These are phyloP conservation scores for Penicillium sp. DNA, from an alignment of 2,329 filamentous ascomycete species.

Conservation along the genomic window DNA sequence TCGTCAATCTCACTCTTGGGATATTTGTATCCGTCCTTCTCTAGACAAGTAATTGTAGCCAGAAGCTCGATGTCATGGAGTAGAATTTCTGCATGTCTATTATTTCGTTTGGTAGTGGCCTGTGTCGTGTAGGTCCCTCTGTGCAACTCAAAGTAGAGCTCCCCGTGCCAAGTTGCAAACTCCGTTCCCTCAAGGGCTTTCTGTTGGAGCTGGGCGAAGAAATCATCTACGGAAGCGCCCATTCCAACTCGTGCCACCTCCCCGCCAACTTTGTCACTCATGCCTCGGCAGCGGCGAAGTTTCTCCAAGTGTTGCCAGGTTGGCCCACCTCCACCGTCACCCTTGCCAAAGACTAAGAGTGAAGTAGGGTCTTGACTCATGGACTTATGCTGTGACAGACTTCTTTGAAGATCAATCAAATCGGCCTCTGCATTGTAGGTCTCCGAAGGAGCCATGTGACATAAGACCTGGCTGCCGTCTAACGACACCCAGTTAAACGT, in stretches of 20 bases:
- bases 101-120: slow-evolving; percentile 95
- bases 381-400: slow-evolving; percentile 90
- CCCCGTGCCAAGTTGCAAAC: slow-evolving; percentile 95
- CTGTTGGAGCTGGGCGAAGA: slow-evolving; percentile 83
- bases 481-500: slow-evolving; percentile 98
- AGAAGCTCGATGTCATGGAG: slow-evolving; percentile 87
- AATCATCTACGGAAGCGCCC: slow-evolving; percentile 89
- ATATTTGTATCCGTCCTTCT: slow-evolving; percentile 75
- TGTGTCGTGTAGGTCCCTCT: slow-evolving; percentile 97
- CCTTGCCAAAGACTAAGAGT: slow-evolving; percentile 92
- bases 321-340: slow-evolving; percentile 92
- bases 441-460: slow-evolving; percentile 94
- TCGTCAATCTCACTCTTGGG: slow-evolving; percentile 91
- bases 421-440: slow-evolving; percentile 95
- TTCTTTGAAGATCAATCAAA: slow-evolving; percentile 91
- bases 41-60: slow-evolving; percentile 70
- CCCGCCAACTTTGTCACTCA: slow-evolving; percentile 85
- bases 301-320: slow-evolving; percentile 95
- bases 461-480: slow-evolving; percentile 94
- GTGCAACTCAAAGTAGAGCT: slow-evolving; percentile 97
- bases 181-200: slow-evolving; percentile 70
- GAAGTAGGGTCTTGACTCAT: slow-evolving; percentile 91
- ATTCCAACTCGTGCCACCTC: slow-evolving; percentile 84
- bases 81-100: slow-evolving; percentile 81
- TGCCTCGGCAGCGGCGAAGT: slow-evolving; percentile 85